Evolutionary conservation across 768 basidiomycete genomes (phyloP).

Genomic region (Harrya chromipes): DNA sequence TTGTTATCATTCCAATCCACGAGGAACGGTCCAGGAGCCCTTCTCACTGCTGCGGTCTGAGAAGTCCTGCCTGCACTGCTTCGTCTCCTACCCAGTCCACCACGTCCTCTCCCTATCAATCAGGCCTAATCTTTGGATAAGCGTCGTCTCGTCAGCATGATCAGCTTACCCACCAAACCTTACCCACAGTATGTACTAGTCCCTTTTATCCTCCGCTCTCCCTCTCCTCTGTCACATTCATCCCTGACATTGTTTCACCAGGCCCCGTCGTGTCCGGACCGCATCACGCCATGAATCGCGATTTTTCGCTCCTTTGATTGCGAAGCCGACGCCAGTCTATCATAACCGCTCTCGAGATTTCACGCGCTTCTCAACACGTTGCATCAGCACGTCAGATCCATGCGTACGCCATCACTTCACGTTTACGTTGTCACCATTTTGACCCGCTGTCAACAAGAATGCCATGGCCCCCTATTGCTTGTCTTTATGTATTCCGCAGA

Average conservation of each 20-base stretch:
- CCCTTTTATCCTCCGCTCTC: constrained; percentile 12
- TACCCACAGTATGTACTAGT: constrained; percentile 2
- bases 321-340: constrained; percentile 32
- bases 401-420: constrained; percentile 28
- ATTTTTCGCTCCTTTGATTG: constrained; percentile 22
- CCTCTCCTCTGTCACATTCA: constrained; percentile 6
- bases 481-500: constrained; percentile 37
- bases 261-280: constrained; percentile 17
- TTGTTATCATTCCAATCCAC: constrained; percentile 23
- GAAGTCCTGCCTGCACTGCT: constrained; percentile 26
- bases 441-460: constrained; percentile 19
- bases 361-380: constrained; percentile 37
- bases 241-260: constrained; percentile 10
- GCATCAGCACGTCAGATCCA: constrained; percentile 34
- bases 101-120: constrained; percentile 16
- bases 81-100: constrained; percentile 20
- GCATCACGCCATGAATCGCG: constrained; percentile 18
- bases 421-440: constrained; percentile 31
- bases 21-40: constrained; percentile 21
- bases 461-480: constrained; percentile 31
- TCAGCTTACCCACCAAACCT: constrained; percentile 19
- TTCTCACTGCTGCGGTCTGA: constrained; percentile 21
- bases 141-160: constrained; percentile 17
- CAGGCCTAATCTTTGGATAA: constrained; percentile 16
- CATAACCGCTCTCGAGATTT: constrained; percentile 32